Evolutionary conservation across 225 moss, liverwort and hornwort species (phyloP), one percentile per base, ranked within the genome.

Genomic region (Antitrichia curtipendula): DNA sequence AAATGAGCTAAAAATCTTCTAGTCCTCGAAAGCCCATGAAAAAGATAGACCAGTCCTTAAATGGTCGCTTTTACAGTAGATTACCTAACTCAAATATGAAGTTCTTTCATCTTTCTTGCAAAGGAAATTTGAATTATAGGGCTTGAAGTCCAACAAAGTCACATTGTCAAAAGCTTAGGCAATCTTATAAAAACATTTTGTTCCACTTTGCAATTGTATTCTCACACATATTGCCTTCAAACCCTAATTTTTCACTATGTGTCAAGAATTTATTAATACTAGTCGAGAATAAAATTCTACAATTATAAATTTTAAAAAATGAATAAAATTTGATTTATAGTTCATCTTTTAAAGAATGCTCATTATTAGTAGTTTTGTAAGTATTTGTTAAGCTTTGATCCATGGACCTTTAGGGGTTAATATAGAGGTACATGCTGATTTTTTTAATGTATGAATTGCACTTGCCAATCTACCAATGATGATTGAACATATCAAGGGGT

Each of bases 221-320:
- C 0, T n/a, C 2, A 21, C 2, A n/a, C 66, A n/a, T 27, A 7
- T 21, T n/a, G n/a, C 12, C n/a, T 0, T n/a, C 1, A n/a, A 6
- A n/a, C 0, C 21, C 11, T 1, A 20, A 7, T 12, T 6, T 29
- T 20, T n/a, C 22, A 10, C 12, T 21, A n/a, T n/a, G 12, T 66
- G 4, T 2, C 6, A n/a, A n/a, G n/a, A n/a, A n/a, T n/a, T n/a
- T n/a, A 21, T 4, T n/a, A 21, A 12, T 22, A 66, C 21, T 31
- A 31, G 62, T 66, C 21, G 21, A 11, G 4, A 65, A n/a, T 21
- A 65, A 65, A 2, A 20, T 65, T 1, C 6, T 11, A 20, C 0
- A 3, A 3, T 65, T 10, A 11, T 1, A 34, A 64, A 31, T 64
- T 64, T 1, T 19, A 2, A n/a, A 65, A 34, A n/a, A 36, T n/a